phyloP scores from a whole-genome alignment of 208 protist genomes.

The Trypanosoma cruzi region DNA sequence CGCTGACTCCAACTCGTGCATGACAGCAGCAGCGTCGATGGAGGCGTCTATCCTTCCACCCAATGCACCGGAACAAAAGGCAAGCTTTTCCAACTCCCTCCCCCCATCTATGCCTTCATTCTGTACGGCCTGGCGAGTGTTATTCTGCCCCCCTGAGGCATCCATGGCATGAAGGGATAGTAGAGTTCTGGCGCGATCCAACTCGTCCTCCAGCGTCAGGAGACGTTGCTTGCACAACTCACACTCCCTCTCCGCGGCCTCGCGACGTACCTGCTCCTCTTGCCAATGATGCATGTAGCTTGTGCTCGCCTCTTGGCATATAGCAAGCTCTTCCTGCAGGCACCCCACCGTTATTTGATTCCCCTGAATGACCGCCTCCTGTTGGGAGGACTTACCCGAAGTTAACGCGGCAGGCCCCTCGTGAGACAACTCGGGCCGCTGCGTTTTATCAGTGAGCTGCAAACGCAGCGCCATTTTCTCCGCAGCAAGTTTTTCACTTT shows the following conservation, averaged over 20 bases:
- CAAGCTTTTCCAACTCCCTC: neutral
- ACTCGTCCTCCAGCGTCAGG: neutral
- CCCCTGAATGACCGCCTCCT: neutral
- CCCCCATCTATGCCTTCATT: neutral
- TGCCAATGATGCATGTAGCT: conserved; percentile 9
- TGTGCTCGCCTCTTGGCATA: neutral
- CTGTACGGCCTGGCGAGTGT: neutral
- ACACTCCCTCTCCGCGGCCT: neutral
- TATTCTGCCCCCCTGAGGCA: neutral
- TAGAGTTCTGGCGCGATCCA: neutral
- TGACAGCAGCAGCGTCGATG: neutral
- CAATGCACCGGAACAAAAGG: neutral
- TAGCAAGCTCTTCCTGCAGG: neutral
- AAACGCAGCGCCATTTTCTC: conserved; percentile 1
- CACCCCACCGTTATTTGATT: neutral
- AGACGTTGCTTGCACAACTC: conserved; percentile 4
- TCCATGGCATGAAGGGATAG: too few relatives aligned
- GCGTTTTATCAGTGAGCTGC: neutral
- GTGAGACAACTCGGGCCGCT: neutral
- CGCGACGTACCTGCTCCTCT: conserved; percentile 1
- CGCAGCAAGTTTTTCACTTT: conserved; percentile 31
- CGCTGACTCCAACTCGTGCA: neutral
- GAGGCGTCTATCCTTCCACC: neutral
- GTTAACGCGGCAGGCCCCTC: neutral
- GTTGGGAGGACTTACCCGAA: too few relatives aligned